Conservation (phyloP, 495 filamentous ascomycete genomes). For the Hamigera avellanea region DNA sequence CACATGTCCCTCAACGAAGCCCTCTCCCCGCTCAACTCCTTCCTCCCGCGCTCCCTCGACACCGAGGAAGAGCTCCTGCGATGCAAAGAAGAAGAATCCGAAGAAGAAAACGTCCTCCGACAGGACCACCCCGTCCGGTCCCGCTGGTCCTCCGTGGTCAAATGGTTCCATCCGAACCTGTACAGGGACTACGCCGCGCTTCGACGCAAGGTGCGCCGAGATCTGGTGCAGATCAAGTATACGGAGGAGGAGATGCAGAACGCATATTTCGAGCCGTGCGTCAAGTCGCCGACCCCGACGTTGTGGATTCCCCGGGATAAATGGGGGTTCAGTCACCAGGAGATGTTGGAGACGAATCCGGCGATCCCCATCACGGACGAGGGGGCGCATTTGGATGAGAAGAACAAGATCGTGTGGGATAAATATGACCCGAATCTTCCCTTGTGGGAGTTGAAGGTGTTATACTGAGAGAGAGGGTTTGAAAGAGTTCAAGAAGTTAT, state of each 20-base stretch:
- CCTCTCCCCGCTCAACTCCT: slow-evolving; percentile 61
- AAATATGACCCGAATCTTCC: slow-evolving; percentile 32
- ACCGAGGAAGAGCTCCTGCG: slow-evolving; percentile 32
- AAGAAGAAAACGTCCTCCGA: not conserved
- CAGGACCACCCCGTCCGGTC: not conserved
- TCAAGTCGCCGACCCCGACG: slow-evolving; percentile 44
- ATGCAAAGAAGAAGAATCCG: slow-evolving; percentile 17
- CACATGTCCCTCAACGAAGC: slow-evolving; percentile 67
- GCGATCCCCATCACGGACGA: slow-evolving; percentile 48
- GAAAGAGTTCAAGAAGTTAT: no score
- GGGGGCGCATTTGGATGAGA: slow-evolving; percentile 53
- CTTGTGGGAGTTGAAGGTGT: slow-evolving; percentile 24
- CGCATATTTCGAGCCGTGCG: slow-evolving; percentile 58
- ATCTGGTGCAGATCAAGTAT: slow-evolving; percentile 39
- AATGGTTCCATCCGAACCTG: slow-evolving; percentile 69
- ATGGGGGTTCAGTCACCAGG: slow-evolving; percentile 50
- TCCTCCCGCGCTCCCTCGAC: slow-evolving; percentile 50
- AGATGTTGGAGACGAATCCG: slow-evolving; percentile 45
- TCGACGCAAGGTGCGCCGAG: slow-evolving; percentile 55
- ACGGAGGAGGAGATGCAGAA: slow-evolving; percentile 40
- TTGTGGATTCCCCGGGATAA: slow-evolving; percentile 64
- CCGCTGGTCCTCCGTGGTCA: slow-evolving; percentile 26
- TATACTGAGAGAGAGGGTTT: no score
- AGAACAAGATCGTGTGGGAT: slow-evolving; percentile 49
- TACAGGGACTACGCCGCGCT: slow-evolving; percentile 59